Evolutionary conservation across 1,139 yeast species (phyloP), one percentile per base, ranked within the genome.

Genomic region (Yamadazyma diospyri): DNA sequence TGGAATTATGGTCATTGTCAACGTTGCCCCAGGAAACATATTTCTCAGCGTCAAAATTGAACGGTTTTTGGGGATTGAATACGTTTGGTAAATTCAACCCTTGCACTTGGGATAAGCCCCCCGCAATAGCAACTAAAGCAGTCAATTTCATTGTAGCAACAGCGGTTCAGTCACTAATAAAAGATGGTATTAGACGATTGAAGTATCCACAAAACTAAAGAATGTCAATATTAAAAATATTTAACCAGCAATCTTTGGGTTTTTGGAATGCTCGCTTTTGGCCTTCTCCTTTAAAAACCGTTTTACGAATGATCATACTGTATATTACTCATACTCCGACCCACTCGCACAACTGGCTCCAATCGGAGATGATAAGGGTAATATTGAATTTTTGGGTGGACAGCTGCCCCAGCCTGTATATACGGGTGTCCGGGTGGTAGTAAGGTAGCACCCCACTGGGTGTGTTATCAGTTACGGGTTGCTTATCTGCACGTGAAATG

Each of bases 61-160:
- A 50, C n/a, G 55, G 45, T 30, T 57, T 61, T 42, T 63, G 69
- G 15, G 50, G 41, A 25, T 42, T 34, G 32, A 57, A 50, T 11
- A 61, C 56, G 34, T 51, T 51, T 31, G 66, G 65, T 27, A 64
- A 39, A 12, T 53, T 42, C 31, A 64, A 57, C 2, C 64, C 70
- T 33, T 61, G 52, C 20, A 51, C 40, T 3, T 52, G 38, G 19
- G 47, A 48, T n/a, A 50, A 39, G 6, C 59, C 42, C 27, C 57
- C 50, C 33, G 58, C 53, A 30, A 58, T 46, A 16, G 53, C 46
- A n/a, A 55, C 40, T 17, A 56, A 42, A 30, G 44, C 39, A 25
- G 59, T 45, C 28, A 64, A 47, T 50, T 54, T 64, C 70, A 63
- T 63, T 27, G 31, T 15, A 21, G n/a, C n/a, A n/a, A n/a, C n/a